Evolutionary conservation across 1,284 basidiomycete genomes (phyloP), one percentile per base, ranked within the genome.

Genomic region (Cryptococcus depauperatus): DNA sequence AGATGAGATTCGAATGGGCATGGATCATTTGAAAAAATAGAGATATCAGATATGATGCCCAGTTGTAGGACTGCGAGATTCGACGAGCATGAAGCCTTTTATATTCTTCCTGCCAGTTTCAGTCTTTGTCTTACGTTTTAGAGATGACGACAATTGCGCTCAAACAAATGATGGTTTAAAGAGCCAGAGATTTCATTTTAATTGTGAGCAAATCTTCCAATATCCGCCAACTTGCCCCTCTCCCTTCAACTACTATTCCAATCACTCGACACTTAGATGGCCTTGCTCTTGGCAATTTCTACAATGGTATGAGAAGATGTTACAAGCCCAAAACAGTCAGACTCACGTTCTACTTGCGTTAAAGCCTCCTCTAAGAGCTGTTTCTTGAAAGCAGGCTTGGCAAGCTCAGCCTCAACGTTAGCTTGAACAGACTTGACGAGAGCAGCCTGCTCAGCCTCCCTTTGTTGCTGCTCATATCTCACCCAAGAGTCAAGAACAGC

Each of bases 401-500:
- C 76, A 57, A 98, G 74, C 61, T 77, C 78, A 63, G 83, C 80
- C 59, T 88, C 76, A 44, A 97, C 89, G 70, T 85, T 89, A 57
- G 80, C 79, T 60, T 93, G 85, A 65, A 98, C 84, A 47, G 77
- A 75, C 77, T 85, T 83, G 55, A 90, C 84, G 44, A 98, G 82
- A 45, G 88, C 84, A 28, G 80, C 77, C 79, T 98, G 95, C 77
- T 98, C 90, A 64, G 79, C 84, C 78, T 98, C 92, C 76, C 95
- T 90, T 69, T 83, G 78, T 73, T 92, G 88, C 68, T 95, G 91
- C 77, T 98, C 93, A 74, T 82, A 92, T 66, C 93, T 85, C 51
- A 93, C 92, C 92, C 93, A 97, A 69, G 85, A 87, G 78, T 98
- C 95, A 50, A 98, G 81, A 30, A 98, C 92, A 30, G 82, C 61